Conservation (phyloP, 2,329 filamentous ascomycete species). For the Colletotrichum sp. region DNA sequence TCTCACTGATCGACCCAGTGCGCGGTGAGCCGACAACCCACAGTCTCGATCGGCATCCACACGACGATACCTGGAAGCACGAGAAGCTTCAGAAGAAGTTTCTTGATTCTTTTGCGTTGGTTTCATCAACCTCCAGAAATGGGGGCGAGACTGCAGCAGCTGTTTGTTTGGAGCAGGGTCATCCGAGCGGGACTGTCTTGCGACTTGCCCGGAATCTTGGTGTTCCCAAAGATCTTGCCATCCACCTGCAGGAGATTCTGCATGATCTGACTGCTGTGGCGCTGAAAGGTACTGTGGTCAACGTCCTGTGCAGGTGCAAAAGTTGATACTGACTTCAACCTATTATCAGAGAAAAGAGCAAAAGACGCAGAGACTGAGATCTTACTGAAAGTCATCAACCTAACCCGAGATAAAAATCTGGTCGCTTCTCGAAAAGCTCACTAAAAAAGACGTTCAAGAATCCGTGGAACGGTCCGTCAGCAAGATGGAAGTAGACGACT, state of each 20-base stretch:
- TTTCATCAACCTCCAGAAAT: conserved; percentile 28
- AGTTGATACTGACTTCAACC: not conserved
- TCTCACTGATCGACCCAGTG: conserved; percentile 27
- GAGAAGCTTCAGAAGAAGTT: conserved; percentile 30
- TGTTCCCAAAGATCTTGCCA: not conserved
- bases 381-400: not conserved
- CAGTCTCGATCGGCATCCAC: conserved; percentile 5
- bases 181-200: conserved; percentile 25
- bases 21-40: conserved; percentile 27
- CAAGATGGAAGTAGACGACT: not conserved
- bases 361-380: not conserved
- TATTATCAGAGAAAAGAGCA: not conserved
- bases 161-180: conserved; percentile 30
- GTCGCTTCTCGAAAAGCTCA: not conserved
- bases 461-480: not conserved
- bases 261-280: conserved; percentile 2
- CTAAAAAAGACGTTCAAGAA: not conserved
- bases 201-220: conserved; percentile 33
- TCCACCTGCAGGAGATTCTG: conserved; percentile 12
- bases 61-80: conserved; percentile 18
- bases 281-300: not conserved
- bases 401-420: not conserved
- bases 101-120: conserved; percentile 35
- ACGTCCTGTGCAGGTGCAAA: not conserved
- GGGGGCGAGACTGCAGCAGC: conserved; percentile 30